Evolutionary conservation across 2,329 filamentous ascomycete genomes (phyloP).

Genomic region (Tolypocladium pustulatum): DNA sequence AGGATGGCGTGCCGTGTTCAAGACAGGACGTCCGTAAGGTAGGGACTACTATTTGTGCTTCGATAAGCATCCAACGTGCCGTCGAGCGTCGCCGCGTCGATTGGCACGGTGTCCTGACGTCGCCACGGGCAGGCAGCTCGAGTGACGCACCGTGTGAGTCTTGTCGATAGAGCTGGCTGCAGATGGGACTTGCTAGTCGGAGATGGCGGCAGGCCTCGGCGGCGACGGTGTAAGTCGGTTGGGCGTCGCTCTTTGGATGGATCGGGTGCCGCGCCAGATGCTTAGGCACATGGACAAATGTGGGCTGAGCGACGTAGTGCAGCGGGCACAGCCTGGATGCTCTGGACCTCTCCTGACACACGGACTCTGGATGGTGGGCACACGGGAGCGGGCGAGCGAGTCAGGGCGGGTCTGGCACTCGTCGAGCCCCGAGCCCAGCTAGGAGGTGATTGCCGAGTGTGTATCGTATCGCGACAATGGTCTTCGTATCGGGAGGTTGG

Average conservation of each 20-base stretch:
- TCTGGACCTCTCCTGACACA: background rate
- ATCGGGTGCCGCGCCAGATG: background rate
- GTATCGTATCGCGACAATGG: background rate
- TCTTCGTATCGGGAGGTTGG: no score
- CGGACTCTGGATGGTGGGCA: background rate
- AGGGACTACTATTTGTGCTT: background rate
- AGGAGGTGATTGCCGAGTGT: background rate
- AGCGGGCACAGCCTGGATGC: background rate
- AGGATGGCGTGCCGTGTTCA: background rate
- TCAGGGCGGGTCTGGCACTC: slow-evolving; percentile 3
- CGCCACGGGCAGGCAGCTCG: background rate
- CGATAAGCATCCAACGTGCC: background rate
- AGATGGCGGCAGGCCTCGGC: background rate
- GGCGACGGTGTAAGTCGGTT: slow-evolving; percentile 6
- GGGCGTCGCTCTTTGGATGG: background rate
- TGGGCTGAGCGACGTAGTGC: background rate
- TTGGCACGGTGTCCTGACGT: background rate
- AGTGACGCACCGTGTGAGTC: slow-evolving; percentile 2
- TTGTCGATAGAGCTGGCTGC: background rate
- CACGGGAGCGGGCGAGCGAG: slow-evolving; percentile 1
- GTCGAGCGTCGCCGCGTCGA: background rate
- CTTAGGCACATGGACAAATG: background rate
- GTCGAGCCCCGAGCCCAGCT: background rate
- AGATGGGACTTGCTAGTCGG: background rate
- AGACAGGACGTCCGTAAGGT: background rate